Evolutionary conservation across 495 filamentous ascomycete species (phyloP).

Genomic region (Aspergillus conjunctus): DNA sequence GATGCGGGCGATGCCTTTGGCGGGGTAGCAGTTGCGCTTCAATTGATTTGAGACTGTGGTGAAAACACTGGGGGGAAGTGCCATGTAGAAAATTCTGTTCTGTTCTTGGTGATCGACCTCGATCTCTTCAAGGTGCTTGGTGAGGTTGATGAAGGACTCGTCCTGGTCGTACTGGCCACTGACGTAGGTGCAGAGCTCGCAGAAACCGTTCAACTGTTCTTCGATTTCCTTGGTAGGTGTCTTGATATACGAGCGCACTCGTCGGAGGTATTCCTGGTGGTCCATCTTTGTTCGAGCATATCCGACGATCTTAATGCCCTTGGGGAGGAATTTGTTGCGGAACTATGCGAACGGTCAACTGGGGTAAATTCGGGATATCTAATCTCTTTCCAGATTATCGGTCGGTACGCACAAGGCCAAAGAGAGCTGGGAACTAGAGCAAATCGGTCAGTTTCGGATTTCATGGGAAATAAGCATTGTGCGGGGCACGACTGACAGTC

Average conservation of each 20-base stretch:
- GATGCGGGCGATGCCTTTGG: conserved; percentile 83
- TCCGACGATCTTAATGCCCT: conserved; percentile 95
- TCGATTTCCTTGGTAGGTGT: conserved; percentile 97
- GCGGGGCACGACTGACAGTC: conserved; percentile 65
- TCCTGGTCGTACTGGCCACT: conserved; percentile 98
- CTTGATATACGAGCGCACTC: conserved; percentile 98
- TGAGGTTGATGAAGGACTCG: conserved; percentile 86
- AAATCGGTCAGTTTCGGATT: conserved; percentile 30
- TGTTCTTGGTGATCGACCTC: conserved; percentile 82
- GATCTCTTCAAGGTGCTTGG: conserved; percentile 84
- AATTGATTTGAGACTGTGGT: conserved; percentile 95
- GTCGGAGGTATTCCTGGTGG: conserved; percentile 87
- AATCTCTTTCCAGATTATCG: neutral
- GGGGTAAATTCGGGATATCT: conserved; percentile 1
- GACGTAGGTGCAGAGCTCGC: conserved; percentile 83
- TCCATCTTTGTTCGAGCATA: conserved; percentile 99
- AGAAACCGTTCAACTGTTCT: conserved; percentile 89
- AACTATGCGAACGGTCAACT: conserved; percentile 60
- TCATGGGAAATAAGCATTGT: neutral
- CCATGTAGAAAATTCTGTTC: conserved; percentile 99
- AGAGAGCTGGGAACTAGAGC: conserved; percentile 89
- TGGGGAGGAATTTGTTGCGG: conserved; percentile 97
- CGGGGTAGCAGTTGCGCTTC: conserved; percentile 95
- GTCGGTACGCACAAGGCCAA: conserved; percentile 80
- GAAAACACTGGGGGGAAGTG: conserved; percentile 95